Percentiles rank a stretch among this genome's conserved stretches.
Conservation (phyloP, 495 filamentous ascomycete genomes). For the Podospora conica region DNA sequence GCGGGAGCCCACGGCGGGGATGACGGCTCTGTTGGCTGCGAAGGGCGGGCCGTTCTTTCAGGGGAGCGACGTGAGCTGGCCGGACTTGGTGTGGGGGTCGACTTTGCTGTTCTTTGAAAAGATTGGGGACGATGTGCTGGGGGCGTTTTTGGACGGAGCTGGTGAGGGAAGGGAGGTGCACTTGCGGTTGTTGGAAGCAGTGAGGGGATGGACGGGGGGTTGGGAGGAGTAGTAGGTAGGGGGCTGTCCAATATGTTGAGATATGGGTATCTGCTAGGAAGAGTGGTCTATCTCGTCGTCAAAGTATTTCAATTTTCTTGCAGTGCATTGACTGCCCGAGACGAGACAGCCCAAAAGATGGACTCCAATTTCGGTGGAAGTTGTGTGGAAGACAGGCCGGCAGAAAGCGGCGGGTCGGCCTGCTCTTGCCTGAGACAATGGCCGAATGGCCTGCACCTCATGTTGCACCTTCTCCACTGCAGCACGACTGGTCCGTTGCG, state of each 20-base stretch:
- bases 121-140: not conserved
- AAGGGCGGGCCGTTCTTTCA: not conserved
- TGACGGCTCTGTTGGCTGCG: not conserved
- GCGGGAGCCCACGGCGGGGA: not conserved
- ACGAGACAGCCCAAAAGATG: no score
- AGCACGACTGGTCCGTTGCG: not conserved
- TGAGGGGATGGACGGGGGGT: not conserved
- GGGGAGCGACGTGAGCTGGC: not conserved
- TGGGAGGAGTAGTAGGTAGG: not conserved
- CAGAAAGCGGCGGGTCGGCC: not conserved
- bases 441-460: not conserved
- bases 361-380: not conserved
- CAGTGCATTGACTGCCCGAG: not conserved
- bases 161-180: not conserved
- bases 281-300: not conserved
- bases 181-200: not conserved
- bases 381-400: not conserved
- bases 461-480: not conserved
- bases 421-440: not conserved
- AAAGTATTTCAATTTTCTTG: no score
- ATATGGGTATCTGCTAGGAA: no score
- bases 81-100: not conserved
- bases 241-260: no score
- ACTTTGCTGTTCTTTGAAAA: not conserved
- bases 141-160: not conserved